Base-by-base conservation (phyloP, 257 asterid species). In the Agastache rugosa region DNA sequence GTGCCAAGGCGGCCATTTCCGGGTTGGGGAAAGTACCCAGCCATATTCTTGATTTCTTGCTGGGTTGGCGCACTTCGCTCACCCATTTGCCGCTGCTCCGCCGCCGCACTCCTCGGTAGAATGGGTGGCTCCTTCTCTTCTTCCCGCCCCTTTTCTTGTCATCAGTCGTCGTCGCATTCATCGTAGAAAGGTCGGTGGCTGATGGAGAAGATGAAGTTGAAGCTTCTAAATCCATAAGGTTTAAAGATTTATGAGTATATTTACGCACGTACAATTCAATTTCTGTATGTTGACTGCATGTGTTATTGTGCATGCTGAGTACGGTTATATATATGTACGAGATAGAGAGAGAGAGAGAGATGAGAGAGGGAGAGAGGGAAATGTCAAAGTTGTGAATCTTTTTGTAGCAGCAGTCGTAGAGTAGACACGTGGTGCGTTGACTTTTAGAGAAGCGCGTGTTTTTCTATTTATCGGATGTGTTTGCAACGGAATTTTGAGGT, bases 1-100 rank as follows among this genome's bases (percentile, higher is more conserved):
- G n/a, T n/a, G n/a, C n/a, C n/a, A n/a, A n/a, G 8, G 31, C 55
- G 4, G 89, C 93, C 86, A 83, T 71, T 59, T 88, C 89, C 14
- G 89, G 80, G 11, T 62, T 75, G 0, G 73, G 34, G 61, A 80
- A 85, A 1, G 88, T 87, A 11, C 87, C 92, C 20, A 82, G 11
- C 93, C 89, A 81, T 25, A 83, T 82, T 44, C 86, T 80, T 5
- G 84, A 72, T 8, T 75, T 76, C 59, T 72, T 76, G 70, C 81
- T 34, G 5, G 86, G 86, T n/a, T 77, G 87, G 1, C 85, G 84
- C 20, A 75, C 72, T n/a, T 76, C 84, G 44, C 70, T 69, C 63
- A 59, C 81, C 77, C 81, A 61, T 54, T 66, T 63, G 25, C 42
- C 82, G 25, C 60, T 10, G 58, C 29, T 77, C 15, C 80, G 68